Evolutionary conservation across 345 rosid species (phyloP), one percentile per base, ranked within the genome.

Genomic region (Diplotaxis tenuifolia): DNA sequence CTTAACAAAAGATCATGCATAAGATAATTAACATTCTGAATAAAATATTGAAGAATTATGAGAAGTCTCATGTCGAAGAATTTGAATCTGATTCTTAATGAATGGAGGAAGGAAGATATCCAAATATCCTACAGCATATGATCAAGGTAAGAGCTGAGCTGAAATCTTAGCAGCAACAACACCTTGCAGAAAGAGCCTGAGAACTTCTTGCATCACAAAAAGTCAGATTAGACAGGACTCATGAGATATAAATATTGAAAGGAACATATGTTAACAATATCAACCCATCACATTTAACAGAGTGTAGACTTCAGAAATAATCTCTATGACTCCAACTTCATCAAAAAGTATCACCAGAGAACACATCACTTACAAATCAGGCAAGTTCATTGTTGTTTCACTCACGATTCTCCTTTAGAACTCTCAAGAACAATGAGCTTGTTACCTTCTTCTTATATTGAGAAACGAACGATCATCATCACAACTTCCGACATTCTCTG

Each of bases 61-160:
- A n/a, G n/a, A 62, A 57, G 42, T n/a, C 66, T 57, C 54, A 12
- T 22, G 42, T 67, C 62, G 16, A 73, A 55, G 70, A 69, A 57
- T 7, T 36, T 9, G 27, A 77, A 94, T 97, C 99, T 95, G 88
- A 72, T 81, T 92, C 82, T 78, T 95, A 62, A 95, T 89, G 78
- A 92, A 95, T 34, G 83, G 90, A n/a, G n/a, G n/a, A n/a, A 61
- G 99, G 99, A 81, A 88, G 72, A 84, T 89, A 89, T 55, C 89
- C 94, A 72, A 88, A 88, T 62, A 27, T 27, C 28, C 28, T 27
- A 92, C 78, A 61, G 99, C 99, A 71, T 85, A 95, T 75, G 99
- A 92, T 97, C 97, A 95, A 29, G 97, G 99, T 9, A 96, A 95
- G 71, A 92, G 93, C 77, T 95, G 96, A 57, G 89, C 83, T 66